Conservation (phyloP, 1,139 yeast species). For the Yamadazyma triangularis region DNA sequence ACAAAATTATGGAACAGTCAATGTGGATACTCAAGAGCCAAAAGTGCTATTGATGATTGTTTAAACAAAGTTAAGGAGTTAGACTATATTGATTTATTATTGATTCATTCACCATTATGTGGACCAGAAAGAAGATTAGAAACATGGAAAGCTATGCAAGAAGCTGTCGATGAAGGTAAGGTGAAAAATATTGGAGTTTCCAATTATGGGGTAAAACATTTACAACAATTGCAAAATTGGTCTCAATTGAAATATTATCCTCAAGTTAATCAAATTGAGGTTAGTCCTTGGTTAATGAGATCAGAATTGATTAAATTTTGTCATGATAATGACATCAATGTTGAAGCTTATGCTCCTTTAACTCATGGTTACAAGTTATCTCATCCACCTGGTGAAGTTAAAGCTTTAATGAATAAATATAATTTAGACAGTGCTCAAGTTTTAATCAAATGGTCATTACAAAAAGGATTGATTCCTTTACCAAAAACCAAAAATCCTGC, state of each 20-base stretch:
- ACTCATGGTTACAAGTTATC: slow-evolving; percentile 31
- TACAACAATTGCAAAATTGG: slow-evolving; percentile 55
- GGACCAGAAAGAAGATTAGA: slow-evolving; percentile 49
- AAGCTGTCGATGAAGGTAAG: slow-evolving; percentile 52
- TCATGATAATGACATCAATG: slow-evolving; percentile 23
- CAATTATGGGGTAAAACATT: slow-evolving; percentile 59
- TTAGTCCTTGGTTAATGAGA: slow-evolving; percentile 76
- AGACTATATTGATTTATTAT: slow-evolving; percentile 47
- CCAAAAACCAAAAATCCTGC: slow-evolving; percentile 28
- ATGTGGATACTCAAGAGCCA: slow-evolving; percentile 21
- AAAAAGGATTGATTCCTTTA: slow-evolving; percentile 40
- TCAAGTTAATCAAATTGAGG: slow-evolving; percentile 61
- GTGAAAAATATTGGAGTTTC: slow-evolving; percentile 66
- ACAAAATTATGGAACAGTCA: slow-evolving; percentile 38
- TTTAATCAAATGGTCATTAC: slow-evolving; percentile 34
- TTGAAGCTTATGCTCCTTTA: slow-evolving; percentile 39
- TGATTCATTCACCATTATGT: slow-evolving; percentile 60
- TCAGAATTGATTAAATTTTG: slow-evolving; percentile 57
- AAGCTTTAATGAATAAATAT: slow-evolving; percentile 19
- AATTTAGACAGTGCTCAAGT: slow-evolving; percentile 26
- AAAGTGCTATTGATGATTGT: slow-evolving; percentile 24
- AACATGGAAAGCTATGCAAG: slow-evolving; percentile 61
- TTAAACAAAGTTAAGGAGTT: slow-evolving; percentile 26
- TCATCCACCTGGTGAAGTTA: slow-evolving; percentile 18
- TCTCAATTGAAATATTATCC: slow-evolving; percentile 50